A percentile compares a stretch with the other conserved stretches of the same genome.
Evolutionary conservation across 23 red algal species (phyloP).

Genomic region (Cyanidiococcus yangmingshanensis): DNA sequence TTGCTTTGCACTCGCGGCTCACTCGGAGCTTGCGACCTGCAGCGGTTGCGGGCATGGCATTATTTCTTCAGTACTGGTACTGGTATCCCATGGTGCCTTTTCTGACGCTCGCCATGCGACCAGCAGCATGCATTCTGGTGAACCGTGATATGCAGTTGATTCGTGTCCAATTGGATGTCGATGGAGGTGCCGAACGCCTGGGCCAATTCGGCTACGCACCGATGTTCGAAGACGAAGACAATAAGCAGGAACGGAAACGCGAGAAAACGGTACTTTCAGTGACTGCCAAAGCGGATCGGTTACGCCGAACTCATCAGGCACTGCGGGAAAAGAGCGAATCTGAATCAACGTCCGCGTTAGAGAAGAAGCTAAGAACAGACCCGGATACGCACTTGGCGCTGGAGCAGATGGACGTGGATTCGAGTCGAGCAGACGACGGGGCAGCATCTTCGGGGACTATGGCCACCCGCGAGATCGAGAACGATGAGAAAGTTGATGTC

Average conservation of each 20-base stretch:
- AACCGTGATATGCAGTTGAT: constrained; percentile 57
- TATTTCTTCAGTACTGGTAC: constrained; percentile 96
- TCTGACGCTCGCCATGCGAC: constrained; percentile 60
- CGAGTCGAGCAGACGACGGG: background rate
- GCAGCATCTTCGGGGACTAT: background rate
- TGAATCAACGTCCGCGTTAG: background rate
- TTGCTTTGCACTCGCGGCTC: constrained; percentile 37
- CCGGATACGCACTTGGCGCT: background rate
- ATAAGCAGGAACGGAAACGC: background rate
- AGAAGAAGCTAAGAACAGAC: background rate
- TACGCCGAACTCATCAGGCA: background rate
- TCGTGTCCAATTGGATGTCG: background rate
- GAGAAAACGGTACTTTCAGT: constrained; percentile 13
- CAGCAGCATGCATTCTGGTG: constrained; percentile 53
- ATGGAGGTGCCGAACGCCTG: background rate
- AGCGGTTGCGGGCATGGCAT: constrained; percentile 74
- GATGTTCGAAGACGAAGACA: constrained; percentile 14
- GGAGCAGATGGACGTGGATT: constrained; percentile 8
- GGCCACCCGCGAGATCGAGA: background rate
- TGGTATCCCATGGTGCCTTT: constrained; percentile 91
- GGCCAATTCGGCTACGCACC: background rate
- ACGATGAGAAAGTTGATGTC: background rate
- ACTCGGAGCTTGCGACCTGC: constrained; percentile 50
- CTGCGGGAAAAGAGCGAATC: background rate
- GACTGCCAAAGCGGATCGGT: constrained; percentile 12